These are phyloP conservation scores for Chaetomium tenue DNA, from an alignment of 495 filamentous ascomycete species.

Conservation along the genomic window DNA sequence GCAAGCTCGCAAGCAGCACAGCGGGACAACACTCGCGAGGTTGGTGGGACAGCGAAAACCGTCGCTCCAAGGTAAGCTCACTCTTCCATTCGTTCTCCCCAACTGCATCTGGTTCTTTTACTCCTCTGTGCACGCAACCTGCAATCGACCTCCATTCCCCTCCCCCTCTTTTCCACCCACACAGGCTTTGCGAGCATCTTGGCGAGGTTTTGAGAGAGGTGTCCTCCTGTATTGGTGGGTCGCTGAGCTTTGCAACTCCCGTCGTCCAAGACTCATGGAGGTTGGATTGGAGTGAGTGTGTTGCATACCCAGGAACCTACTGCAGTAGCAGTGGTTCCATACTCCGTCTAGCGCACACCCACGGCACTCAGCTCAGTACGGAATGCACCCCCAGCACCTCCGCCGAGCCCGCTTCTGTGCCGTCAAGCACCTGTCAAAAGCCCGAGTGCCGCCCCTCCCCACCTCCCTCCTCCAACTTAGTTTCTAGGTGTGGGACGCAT, in stretches of 20 bases:
- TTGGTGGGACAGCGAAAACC: slow-evolving; percentile 18
- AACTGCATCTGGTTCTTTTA: background rate
- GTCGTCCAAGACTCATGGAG: background rate
- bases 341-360: background rate
- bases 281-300: background rate
- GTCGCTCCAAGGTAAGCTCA: slow-evolving; percentile 2
- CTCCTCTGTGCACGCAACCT: background rate
- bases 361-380: slow-evolving; percentile 10
- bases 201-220: background rate
- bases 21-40: slow-evolving; percentile 21
- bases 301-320: background rate
- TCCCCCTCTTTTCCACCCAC: background rate
- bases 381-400: slow-evolving; percentile 9
- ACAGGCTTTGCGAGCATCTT: background rate
- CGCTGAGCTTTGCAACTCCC: background rate
- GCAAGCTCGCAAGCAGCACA: background rate
- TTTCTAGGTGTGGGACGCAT: slow-evolving; percentile 24
- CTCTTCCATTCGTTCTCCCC: slow-evolving; percentile 4
- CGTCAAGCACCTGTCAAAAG: slow-evolving; percentile 6
- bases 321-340: background rate
- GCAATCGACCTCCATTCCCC: background rate
- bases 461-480: slow-evolving; percentile 8
- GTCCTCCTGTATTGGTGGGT: background rate
- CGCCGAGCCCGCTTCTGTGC: slow-evolving; percentile 13
- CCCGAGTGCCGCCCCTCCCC: slow-evolving; percentile 15